Evolutionary conservation across 2,329 filamentous ascomycete species (phyloP).

Genomic region (Zalaria sp.): DNA sequence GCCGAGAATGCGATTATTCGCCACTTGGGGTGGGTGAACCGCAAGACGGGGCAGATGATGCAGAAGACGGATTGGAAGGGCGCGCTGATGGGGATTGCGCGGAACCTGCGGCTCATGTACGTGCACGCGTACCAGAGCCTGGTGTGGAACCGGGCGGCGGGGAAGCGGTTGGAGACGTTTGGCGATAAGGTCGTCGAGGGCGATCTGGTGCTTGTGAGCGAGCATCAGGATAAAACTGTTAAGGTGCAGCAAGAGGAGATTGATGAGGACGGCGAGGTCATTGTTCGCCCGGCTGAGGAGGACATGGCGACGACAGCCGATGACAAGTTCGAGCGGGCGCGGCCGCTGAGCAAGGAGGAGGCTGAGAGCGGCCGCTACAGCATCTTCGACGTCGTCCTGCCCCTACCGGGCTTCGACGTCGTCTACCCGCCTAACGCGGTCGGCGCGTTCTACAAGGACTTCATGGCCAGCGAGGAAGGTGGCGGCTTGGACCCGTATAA

Average conservation of each 20-base stretch:
- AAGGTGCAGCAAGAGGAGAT: conserved; percentile 24
- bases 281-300: conserved; percentile 44
- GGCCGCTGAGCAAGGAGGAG: conserved; percentile 63
- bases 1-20: conserved; percentile 69
- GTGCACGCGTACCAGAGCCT: conserved; percentile 92
- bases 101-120: conserved; percentile 83
- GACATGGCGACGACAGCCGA: conserved; percentile 41
- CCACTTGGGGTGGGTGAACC: conserved; percentile 45
- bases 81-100: conserved; percentile 64
- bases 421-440: conserved; percentile 74
- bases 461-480: conserved; percentile 71
- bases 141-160: conserved; percentile 81
- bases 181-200: conserved; percentile 65
- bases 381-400: conserved; percentile 81
- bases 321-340: conserved; percentile 53
- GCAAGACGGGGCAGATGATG: conserved; percentile 28
- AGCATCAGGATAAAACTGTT: conserved; percentile 36
- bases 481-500: conserved; percentile 67
- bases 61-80: conserved; percentile 60
- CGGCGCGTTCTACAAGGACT: conserved; percentile 67
- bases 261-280: conserved; percentile 50
- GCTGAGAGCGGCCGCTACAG: conserved; percentile 59
- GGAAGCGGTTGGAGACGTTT: conserved; percentile 64
- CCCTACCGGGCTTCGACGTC: conserved; percentile 83
- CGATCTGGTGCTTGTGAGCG: conserved; percentile 61